Conservation (phyloP, 2,329 filamentous ascomycete genomes). For the Botrytis squamosa region DNA sequence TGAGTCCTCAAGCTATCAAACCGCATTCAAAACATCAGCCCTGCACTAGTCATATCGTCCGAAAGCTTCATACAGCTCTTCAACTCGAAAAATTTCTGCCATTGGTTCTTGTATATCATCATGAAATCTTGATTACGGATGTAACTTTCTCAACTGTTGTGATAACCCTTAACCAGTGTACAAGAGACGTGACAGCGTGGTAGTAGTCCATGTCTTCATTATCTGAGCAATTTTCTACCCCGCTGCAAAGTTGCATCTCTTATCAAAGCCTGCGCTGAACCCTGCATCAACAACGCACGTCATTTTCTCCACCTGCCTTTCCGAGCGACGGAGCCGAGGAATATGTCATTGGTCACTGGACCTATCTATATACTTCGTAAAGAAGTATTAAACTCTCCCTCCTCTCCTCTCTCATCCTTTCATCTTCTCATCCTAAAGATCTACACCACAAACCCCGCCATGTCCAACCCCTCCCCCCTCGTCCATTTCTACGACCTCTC, state of each 20-base stretch:
- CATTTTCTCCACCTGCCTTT: constrained; percentile 10
- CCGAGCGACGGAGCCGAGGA: constrained; percentile 4
- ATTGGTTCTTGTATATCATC: background rate
- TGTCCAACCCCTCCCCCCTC: constrained; percentile 24
- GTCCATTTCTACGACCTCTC: constrained; percentile 32
- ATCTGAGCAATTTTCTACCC: background rate
- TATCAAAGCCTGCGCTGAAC: background rate
- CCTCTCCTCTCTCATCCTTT: background rate
- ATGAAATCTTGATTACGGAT: background rate
- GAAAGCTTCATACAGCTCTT: background rate
- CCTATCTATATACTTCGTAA: background rate
- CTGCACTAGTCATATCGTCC: background rate
- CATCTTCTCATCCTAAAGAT: background rate
- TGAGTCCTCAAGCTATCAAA: background rate
- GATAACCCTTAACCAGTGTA: background rate
- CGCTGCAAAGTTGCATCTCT: constrained; percentile 2
- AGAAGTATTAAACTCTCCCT: background rate
- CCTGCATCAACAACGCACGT: background rate
- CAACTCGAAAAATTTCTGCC: background rate
- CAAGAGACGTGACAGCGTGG: background rate
- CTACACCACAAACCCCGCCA: background rate
- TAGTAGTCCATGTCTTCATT: background rate
- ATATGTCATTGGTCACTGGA: background rate
- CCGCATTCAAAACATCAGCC: background rate
- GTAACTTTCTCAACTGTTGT: background rate